A percentile compares a stretch with the other conserved stretches of the same genome.
phyloP scores from a whole-genome alignment of 306 rosid genomes.

The Citrullus mucosospermus region DNA sequence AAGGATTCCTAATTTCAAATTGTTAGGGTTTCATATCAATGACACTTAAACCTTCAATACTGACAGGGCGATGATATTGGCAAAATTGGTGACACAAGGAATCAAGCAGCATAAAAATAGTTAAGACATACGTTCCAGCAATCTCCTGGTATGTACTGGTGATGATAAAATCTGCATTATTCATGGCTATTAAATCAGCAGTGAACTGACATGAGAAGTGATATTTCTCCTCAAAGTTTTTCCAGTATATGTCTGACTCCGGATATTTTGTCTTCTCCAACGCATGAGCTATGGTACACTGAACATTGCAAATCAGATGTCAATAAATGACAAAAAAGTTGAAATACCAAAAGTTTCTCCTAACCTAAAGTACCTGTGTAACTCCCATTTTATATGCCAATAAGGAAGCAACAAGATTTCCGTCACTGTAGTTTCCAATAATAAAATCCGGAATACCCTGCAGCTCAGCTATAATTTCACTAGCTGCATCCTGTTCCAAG shows the following conservation, averaged over 20 bases:
- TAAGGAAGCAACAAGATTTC: conserved; percentile 87
- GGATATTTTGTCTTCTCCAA: conserved; percentile 94
- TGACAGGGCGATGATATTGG: neutral
- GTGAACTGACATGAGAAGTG: conserved; percentile 92
- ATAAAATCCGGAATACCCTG: conserved; percentile 77
- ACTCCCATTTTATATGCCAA: conserved; percentile 87
- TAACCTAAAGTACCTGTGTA: conserved; percentile 49
- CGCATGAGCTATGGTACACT: conserved; percentile 91
- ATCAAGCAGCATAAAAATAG: neutral
- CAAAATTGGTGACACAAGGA: neutral
- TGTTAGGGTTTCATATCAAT: too few relatives aligned
- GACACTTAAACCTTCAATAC: neutral
- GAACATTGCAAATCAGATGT: conserved; percentile 17
- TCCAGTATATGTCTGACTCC: conserved; percentile 82
- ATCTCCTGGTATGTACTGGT: conserved; percentile 97
- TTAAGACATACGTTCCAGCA: conserved; percentile 68
- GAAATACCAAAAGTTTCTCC: conserved; percentile 4
- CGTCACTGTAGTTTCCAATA: conserved; percentile 94
- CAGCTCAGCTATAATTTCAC: conserved; percentile 73
- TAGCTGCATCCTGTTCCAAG: conserved; percentile 57
- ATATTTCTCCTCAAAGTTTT: conserved; percentile 70
- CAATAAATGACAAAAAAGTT: neutral
- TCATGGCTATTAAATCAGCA: conserved; percentile 91
- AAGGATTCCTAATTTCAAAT: too few relatives aligned
- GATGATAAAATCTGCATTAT: conserved; percentile 86